Base-by-base conservation (phyloP, 148 eudicot genomes). In the Rhododendron griersonianum region DNA sequence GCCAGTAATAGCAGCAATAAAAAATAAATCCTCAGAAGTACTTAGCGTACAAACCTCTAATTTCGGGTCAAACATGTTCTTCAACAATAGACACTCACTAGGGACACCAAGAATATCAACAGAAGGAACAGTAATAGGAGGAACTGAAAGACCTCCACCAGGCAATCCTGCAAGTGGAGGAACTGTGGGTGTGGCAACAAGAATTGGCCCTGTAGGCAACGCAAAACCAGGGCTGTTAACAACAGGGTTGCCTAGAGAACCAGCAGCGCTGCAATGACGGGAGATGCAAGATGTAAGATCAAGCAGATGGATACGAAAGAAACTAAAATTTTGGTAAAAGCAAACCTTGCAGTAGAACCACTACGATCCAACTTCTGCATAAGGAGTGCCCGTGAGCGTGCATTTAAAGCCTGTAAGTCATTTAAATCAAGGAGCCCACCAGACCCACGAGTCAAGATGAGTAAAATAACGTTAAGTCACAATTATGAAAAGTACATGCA, bases 301-400 rank as follows among this genome's bases (percentile, higher is more conserved):
- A 63, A 84, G 35, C 35, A 78, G n/a, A 87, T 73, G 11, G 59
- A 78, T 85, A 28, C 48, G 55, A 74, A 73, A 71, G 41, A 25
- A 86, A 67, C 25, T 53, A 77, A 23, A 82, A 83, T 47, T 33
- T 37, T 33, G 53, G 67, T 37, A 81, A 55, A 83, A 44, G 79
- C 86, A 85, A 84, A 96, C 98, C 98, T 92, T 84, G 93, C 67
- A 78, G 91, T 88, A 86, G 88, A 89, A 76, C 98, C 95, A 51
- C 91, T 95, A 23, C 98, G 95, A 85, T 96, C 99, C 92, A 96
- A 85, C 88, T 96, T 96, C 87, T 89, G 95, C 99, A 96, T 96
- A 74, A 96, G 95, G 81, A 93, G 90, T 65, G 96, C 96, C 82
- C 99, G 94, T 57, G 99, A 95, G 44, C 91, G 91, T 88, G 96